These are phyloP conservation scores for Didymella keratinophila DNA, from an alignment of 2,329 filamentous ascomycete genomes.

Conservation along the genomic window DNA sequence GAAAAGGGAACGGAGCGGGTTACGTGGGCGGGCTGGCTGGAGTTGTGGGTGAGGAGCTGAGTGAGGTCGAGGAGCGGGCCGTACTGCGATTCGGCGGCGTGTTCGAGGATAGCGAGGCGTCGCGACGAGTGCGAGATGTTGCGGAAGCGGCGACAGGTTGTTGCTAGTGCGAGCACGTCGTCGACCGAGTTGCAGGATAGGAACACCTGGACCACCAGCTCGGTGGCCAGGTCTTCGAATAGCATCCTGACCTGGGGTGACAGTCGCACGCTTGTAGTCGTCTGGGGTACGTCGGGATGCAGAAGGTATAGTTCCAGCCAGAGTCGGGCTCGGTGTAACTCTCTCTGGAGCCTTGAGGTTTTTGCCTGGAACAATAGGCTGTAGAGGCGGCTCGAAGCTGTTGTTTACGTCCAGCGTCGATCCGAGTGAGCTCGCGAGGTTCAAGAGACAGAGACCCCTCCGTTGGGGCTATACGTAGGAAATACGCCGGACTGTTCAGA, in stretches of 20 bases:
- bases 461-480: background rate
- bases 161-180: conserved; percentile 63
- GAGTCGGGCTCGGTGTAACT: background rate
- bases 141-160: conserved; percentile 63
- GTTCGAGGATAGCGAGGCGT: conserved; percentile 62
- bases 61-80: conserved; percentile 66
- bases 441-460: background rate
- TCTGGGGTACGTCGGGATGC: background rate
- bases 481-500: background rate
- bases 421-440: background rate
- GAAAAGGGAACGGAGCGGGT: background rate
- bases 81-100: conserved; percentile 63
- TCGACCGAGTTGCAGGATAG: background rate
- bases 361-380: background rate
- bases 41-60: conserved; percentile 57
- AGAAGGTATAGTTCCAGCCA: background rate
- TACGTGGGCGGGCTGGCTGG: background rate
- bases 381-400: background rate
- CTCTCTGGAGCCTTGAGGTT: background rate
- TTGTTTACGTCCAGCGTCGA: background rate
- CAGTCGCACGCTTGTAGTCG: background rate
- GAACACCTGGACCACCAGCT: background rate
- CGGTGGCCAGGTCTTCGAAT: background rate
- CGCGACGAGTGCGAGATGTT: conserved; percentile 62
- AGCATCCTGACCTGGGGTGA: background rate